Base-by-base conservation (phyloP, 345 rosid genomes). In the Bretschneidera sinensis region DNA sequence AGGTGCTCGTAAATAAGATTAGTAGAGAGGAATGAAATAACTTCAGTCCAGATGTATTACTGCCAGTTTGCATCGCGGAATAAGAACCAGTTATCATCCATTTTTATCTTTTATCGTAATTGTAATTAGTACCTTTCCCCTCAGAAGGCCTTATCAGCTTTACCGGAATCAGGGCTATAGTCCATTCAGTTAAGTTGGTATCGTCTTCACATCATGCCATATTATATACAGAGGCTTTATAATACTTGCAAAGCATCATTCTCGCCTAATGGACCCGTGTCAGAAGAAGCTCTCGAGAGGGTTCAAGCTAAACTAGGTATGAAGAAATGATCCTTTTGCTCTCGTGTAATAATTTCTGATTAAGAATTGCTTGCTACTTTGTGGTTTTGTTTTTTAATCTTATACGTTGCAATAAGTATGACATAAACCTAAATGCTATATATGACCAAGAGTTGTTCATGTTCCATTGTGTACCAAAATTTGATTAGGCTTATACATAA, bases 221-320 rank as follows among this genome's bases (percentile, higher is more conserved):
- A 78, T 65, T 84, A 72, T 70, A 80, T 84, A 66, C 95, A 86
- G 79, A 84, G 89, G 66, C 86, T 90, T 57, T 94, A 78, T 73
- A 80, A 82, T 60, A 69, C 86, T 68, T 90, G 97, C 83, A 84
- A 48, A 63, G 78, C 85, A 9, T 79, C 96, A 0, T 86, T 86
- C 79, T 78, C 95, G 2, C 74, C 85, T 2, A 70, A 74, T 60
- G 95, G 97, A 31, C 96, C 92, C 0, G 70, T 77, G 19, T 75
- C 96, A 2, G 86, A 94, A 6, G 97, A 94, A 73, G 86, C 80
- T 67, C 74, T 94, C 18, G 89, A 86, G 65, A 87, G 56, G 57
- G 87, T 81, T 59, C 88, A 84, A 24, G 63, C 72, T 51, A 74
- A 80, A 60, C 66, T 94, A 79, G 99, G 99, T 95, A 79, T 66